Evolutionary conservation across 2,329 filamentous ascomycete species (phyloP), one percentile per base, ranked within the genome.

Genomic region (Trichocomaceae sp.): DNA sequence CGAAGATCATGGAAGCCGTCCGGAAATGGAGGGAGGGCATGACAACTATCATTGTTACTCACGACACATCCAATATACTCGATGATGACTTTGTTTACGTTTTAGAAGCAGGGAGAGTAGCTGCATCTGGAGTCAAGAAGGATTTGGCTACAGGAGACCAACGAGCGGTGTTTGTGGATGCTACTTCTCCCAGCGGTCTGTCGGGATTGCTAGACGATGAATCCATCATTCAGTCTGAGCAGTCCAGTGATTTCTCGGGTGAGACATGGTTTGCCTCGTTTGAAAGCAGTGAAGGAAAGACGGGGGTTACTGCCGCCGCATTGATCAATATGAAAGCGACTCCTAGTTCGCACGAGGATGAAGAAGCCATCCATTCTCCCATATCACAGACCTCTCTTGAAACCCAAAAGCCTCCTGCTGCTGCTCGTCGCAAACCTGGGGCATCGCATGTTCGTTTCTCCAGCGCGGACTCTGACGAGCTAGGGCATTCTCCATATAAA

Each of bases 1-100:
- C 73, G 0, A 69, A 84, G 12, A 80, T 96, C 37, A 85, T 95
- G 77, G 81, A 87, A 42, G 82, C 84, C 0, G 85, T 96, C 51
- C 79, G 89, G 7, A 65, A 79, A 19, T 96, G 90, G 92, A 80
- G 93, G 20, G 75, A 73, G 35, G 85, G 81, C 0, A 93, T 88
- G 67, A 96, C 91, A 0, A 97, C 92, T 0, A 88, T 97, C 50
- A 83, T 97, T 60, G 92, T 97, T 62, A 96, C 93, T 0, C 92
- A 97, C 64, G 90, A 97, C 60, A 80, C 93, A 31, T 80, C 83
- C 0, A 87, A 92, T 60, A 92, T 97, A 9, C 68, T 73, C 4
- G 73, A 82, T 0, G 69, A 83, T 0, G 90, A 97, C 59, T 91
- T 86, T 58, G 80, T 95, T 0, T 95, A 91, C 61, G 80, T 96